Base-by-base conservation (phyloP, 495 filamentous ascomycete species). In the Trichodelitschia bisporula region DNA sequence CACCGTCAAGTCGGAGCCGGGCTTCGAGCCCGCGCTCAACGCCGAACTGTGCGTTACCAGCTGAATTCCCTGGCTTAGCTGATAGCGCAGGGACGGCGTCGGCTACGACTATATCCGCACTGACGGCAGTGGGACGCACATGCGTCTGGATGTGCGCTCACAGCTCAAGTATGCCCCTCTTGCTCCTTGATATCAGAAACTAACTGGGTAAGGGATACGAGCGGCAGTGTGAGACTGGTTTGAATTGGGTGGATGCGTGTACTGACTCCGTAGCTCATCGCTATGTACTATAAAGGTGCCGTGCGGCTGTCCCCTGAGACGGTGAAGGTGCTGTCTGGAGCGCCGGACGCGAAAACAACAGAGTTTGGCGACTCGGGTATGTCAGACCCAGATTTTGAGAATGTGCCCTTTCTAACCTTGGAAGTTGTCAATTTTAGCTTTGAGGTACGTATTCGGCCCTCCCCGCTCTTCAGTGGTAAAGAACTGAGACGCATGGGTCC, bases 361-460 rank as follows among this genome's bases (percentile, higher is more conserved):
- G 45, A 41, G 0, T 71, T 60, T 47, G 65, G 66, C 2, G 55
- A 64, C 30, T 53, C 53, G 61, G 31, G 42, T 61, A n/a, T 45
- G 46, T 6, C 15, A 6, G 14, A 8, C 15, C n/a, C n/a, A n/a
- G n/a, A n/a, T n/a, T n/a, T n/a, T n/a, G n/a, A n/a, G n/a, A n/a
- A n/a, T 24, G 21, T 24, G 21, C 21, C n/a, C 21, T n/a, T 6
- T 24, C n/a, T 6, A 24, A 24, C 6, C 21, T 24, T n/a, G 6
- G 6, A 6, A 6, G 21, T n/a, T 6, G 6, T 6, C 21, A 24
- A n/a, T 6, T 24, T n/a, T 24, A 6, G 6, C 6, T n/a, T 6
- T n/a, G 6, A 6, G 21, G 6, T 24, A 24, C n/a, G n/a, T 24
- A 24, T 24, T 24, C 21, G 6, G 6, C 21, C n/a, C n/a, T 24